Conservation (phyloP, 2,329 filamentous ascomycete species). For the Sclerotiophoma versabilis region DNA sequence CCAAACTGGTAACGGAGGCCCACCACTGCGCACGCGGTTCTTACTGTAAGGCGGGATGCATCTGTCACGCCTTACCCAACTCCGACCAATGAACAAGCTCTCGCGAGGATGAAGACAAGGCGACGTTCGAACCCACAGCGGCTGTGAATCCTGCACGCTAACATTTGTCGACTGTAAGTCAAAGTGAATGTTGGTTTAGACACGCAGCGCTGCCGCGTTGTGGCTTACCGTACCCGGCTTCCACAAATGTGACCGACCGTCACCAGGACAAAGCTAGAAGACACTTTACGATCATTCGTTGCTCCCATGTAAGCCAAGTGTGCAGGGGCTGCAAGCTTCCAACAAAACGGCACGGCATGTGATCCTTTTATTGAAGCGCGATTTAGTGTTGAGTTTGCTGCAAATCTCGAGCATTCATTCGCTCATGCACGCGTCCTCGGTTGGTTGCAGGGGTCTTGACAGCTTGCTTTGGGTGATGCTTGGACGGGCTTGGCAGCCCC, state of each 20-base stretch:
- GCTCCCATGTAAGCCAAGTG: slow-evolving; percentile 24
- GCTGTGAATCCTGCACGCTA: not conserved
- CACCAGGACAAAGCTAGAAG: slow-evolving; percentile 22
- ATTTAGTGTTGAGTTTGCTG: slow-evolving; percentile 25
- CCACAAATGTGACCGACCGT: slow-evolving; percentile 10
- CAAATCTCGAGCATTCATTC: slow-evolving; percentile 33
- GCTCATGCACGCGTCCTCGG: slow-evolving; percentile 32
- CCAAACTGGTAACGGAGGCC: slow-evolving; percentile 18
- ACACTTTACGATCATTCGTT: slow-evolving; percentile 27
- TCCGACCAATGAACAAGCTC: slow-evolving; percentile 21
- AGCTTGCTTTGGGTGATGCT: slow-evolving; percentile 24
- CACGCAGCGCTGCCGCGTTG: slow-evolving; percentile 15
- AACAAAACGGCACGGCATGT: slow-evolving; percentile 10
- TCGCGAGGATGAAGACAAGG: not conserved
- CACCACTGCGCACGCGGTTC: slow-evolving; percentile 22
- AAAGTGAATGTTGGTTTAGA: slow-evolving; percentile 13
- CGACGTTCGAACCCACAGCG: not conserved
- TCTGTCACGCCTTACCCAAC: slow-evolving; percentile 17
- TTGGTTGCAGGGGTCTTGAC: slow-evolving; percentile 24
- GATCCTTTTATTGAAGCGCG: slow-evolving; percentile 20
- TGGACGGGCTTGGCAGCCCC: slow-evolving; percentile 40
- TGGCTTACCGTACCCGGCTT: slow-evolving; percentile 19
- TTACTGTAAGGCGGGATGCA: slow-evolving; percentile 20
- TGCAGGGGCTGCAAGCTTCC: slow-evolving; percentile 7
- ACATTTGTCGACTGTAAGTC: not conserved